These are phyloP conservation scores for Saussurea involucrata DNA, from an alignment of 129 eudicot species.

Conservation along the genomic window DNA sequence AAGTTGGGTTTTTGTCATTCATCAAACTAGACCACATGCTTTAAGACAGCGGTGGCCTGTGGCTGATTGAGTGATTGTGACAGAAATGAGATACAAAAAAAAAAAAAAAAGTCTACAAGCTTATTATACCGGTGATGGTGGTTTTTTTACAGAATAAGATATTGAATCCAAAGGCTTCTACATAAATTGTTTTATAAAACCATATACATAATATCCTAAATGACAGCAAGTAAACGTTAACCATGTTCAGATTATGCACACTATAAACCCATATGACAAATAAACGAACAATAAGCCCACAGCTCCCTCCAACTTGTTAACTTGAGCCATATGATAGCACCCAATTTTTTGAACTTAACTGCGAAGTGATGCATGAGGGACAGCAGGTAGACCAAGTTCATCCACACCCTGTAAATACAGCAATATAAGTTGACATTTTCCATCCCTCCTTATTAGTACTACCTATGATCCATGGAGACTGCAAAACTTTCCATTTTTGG, in stretches of 20 bases:
- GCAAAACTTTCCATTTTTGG: neutral
- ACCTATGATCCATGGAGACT: neutral
- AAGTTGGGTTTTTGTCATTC: no score
- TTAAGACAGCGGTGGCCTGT: neutral
- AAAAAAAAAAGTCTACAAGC: neutral
- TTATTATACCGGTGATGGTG: neutral
- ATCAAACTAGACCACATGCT: no score
- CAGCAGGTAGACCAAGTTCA: slow-evolving; percentile 91
- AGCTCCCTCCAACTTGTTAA: no score
- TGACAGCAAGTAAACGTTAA: slow-evolving; percentile 8
- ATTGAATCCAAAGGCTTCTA: neutral
- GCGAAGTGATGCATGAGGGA: slow-evolving; percentile 82
- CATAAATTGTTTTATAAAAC: neutral
- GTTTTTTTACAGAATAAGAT: neutral
- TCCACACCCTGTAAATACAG: slow-evolving; percentile 69
- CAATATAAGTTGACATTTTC: neutral
- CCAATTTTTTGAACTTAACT: no score
- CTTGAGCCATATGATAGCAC: no score
- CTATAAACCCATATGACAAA: no score
- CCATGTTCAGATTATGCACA: slow-evolving; percentile 35
- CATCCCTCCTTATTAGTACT: neutral
- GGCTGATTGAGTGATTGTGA: neutral
- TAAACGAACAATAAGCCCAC: neutral
- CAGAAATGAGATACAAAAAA: neutral
- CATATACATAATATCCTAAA: slow-evolving; percentile 17